These are phyloP conservation scores for Suhomyces guaymorum DNA, from an alignment of 1,139 yeast genomes.

Conservation along the genomic window DNA sequence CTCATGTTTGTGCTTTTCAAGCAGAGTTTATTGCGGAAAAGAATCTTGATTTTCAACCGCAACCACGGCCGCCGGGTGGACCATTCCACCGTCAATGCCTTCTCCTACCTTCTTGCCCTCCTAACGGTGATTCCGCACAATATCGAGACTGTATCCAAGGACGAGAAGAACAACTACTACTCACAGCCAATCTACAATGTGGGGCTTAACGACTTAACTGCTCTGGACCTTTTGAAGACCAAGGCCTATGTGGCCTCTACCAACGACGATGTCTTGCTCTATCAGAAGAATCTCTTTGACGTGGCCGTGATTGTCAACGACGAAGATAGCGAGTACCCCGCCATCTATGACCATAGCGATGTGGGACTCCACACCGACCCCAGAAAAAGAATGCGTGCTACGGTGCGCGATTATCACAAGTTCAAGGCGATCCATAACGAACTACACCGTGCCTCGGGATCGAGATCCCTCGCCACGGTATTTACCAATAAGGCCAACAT, in stretches of 20 bases:
- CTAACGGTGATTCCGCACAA: conserved; percentile 41
- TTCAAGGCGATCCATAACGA: conserved; percentile 37
- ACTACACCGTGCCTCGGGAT: conserved; percentile 16
- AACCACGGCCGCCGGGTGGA: conserved; percentile 8
- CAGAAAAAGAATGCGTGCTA: conserved; percentile 26
- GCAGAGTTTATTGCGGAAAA: conserved; percentile 60
- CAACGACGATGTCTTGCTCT: conserved; percentile 67
- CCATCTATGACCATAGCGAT: conserved; percentile 9
- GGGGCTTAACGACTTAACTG: conserved; percentile 57
- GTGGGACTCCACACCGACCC: conserved; percentile 14
- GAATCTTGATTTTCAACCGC: conserved; percentile 56
- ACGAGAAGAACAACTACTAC: conserved; percentile 20
- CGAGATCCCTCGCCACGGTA: conserved; percentile 3
- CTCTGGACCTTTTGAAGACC: conserved; percentile 18
- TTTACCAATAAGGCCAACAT: conserved; percentile 17
- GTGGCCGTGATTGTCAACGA: conserved; percentile 32
- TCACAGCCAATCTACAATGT: conserved; percentile 62
- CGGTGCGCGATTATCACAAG: conserved; percentile 40
- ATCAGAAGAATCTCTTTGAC: conserved; percentile 59
- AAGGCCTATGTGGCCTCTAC: conserved; percentile 63
- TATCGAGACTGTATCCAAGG: conserved; percentile 20
- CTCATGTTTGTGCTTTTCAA: conserved; percentile 71
- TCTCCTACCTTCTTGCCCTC: conserved; percentile 39
- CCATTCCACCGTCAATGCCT: conserved; percentile 21
- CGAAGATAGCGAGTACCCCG: conserved; percentile 18